Evolutionary conservation across 305 asterid species (phyloP), one percentile per base, ranked within the genome.

Genomic region (Rubia peregrina): DNA sequence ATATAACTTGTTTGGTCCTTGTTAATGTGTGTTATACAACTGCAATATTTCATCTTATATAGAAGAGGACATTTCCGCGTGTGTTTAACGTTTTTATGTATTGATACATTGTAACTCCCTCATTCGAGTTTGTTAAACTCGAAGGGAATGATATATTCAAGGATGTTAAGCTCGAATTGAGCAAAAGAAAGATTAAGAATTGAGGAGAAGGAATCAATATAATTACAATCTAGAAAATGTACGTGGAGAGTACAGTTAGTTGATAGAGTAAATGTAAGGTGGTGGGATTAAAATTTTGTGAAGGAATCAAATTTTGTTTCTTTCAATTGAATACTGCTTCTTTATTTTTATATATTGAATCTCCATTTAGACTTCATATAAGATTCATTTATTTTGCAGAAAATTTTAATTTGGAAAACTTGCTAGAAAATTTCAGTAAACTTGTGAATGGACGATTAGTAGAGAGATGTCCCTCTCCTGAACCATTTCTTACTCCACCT

Each of bases 381-480:
- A n/a, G n/a, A 71, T 63, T 76, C n/a, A 67, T 17, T 77, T 69
- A 66, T 75, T 68, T 68, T 73, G 77, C 89, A 92, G 98, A 83
- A 75, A 77, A 76, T 76, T 76, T 78, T 76, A 84, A 78, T 66
- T 76, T 43, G 74, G 79, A 77, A 61, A 74, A 46, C 68, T 74
- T 83, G 71, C 81, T 62, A 59, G 90, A 86, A 72, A 82, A 65
- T 80, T 86, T 92, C 82, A 76, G 46, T 61, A 82, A 70, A 77
- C 96, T 92, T 78, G 85, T 86, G 75, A 70, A 65, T 72, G 88
- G 89, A 51, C 82, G 88, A 68, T 89, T 86, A 75, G 80, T 93
- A 79, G 98, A 93, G 79, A 90, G 91, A 13, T 90, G 98, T 71
- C 98, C 98, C 22, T 89, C 84, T 68, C 91, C 97, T 71, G 95